These are phyloP conservation scores for Ulmus americana DNA, from an alignment of 331 rosid genomes.

Conservation along the genomic window DNA sequence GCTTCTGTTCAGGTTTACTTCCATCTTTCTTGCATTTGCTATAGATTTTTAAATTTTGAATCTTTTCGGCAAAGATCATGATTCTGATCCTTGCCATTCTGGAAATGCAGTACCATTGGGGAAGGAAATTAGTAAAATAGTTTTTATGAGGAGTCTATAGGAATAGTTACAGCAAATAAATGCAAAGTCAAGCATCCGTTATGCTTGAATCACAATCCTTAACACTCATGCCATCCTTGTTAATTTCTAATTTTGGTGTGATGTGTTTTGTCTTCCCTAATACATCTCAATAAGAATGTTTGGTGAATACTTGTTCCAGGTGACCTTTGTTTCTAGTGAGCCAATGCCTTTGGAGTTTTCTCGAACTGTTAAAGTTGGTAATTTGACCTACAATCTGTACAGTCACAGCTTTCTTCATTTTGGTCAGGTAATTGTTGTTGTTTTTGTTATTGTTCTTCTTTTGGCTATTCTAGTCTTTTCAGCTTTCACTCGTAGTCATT, in stretches of 20 bases:
- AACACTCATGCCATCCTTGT: too few relatives aligned
- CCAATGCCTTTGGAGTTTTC: conserved; percentile 52
- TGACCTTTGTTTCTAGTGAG: conserved; percentile 82
- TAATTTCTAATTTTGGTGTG: too few relatives aligned
- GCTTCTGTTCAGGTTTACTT: conserved; percentile 85
- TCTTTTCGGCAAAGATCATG: conserved; percentile 1
- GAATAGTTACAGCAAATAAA: too few relatives aligned
- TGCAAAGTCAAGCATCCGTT: too few relatives aligned
- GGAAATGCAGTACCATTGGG: not conserved
- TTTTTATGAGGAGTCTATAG: conserved; percentile 8
- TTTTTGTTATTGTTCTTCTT: conserved; percentile 4
- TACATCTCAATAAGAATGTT: not conserved
- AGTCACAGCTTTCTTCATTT: conserved; percentile 94
- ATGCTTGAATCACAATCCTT: too few relatives aligned
- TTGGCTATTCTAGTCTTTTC: not conserved
- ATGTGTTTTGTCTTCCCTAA: too few relatives aligned
- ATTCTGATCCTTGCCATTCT: not conserved
- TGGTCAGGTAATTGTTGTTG: conserved; percentile 60
- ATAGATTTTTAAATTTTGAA: not conserved
- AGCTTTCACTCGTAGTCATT: not conserved
- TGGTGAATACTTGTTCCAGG: conserved; percentile 45
- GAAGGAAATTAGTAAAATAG: not conserved
- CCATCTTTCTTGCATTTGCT: conserved; percentile 6
- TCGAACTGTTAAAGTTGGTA: conserved; percentile 55
- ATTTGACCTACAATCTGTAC: conserved; percentile 69